phyloP scores from a whole-genome alignment of 2,329 filamentous ascomycete genomes.

The Aspergillus tamarii region DNA sequence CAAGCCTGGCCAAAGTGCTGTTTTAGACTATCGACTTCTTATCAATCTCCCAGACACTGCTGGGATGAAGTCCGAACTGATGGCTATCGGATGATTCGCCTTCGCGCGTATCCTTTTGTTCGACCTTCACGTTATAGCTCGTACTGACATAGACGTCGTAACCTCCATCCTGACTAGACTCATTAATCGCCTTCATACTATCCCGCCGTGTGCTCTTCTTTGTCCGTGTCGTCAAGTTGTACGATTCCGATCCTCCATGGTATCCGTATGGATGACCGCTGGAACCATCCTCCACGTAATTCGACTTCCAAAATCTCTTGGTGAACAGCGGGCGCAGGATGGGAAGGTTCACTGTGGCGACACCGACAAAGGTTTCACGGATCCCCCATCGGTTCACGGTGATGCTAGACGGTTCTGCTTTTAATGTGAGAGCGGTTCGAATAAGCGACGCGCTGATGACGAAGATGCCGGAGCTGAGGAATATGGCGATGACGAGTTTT shows the following conservation, averaged over 20 bases:
- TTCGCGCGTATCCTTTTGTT: not conserved
- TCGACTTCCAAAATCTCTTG: not conserved
- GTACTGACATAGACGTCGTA: slow-evolving; percentile 8
- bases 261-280: not conserved
- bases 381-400: slow-evolving; percentile 10
- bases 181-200: slow-evolving; percentile 7
- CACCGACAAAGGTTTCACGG: slow-evolving; percentile 7
- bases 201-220: slow-evolving; percentile 2
- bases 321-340: slow-evolving; percentile 8
- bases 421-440: slow-evolving; percentile 6
- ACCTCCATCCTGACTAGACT: not conserved
- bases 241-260: not conserved
- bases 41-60: slow-evolving; percentile 12
- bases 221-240: slow-evolving; percentile 4
- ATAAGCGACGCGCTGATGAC: slow-evolving; percentile 8
- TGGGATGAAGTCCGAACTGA: not conserved
- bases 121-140: slow-evolving; percentile 5
- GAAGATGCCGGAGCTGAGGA: slow-evolving; percentile 12
- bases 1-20: not conserved
- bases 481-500: slow-evolving; percentile 8
- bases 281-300: not conserved
- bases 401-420: slow-evolving; percentile 1
- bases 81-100: not conserved
- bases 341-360: slow-evolving; percentile 9
- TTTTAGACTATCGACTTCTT: slow-evolving; percentile 9